Conservation (phyloP, 2,329 filamentous ascomycete genomes). For the Calonectria pseudoturangicola region DNA sequence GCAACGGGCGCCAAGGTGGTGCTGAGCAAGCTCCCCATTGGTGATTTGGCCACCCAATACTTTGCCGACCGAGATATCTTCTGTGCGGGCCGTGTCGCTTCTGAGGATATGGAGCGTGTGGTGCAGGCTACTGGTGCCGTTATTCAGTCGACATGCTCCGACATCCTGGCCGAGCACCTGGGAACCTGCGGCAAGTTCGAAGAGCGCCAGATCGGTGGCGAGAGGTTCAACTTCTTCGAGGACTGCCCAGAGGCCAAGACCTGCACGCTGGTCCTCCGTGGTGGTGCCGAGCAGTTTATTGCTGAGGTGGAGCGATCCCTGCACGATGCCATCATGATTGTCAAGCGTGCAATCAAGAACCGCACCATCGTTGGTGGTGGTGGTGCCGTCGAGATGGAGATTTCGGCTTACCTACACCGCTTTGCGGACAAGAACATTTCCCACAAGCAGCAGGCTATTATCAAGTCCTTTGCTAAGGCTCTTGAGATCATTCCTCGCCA, state of each 20-base stretch:
- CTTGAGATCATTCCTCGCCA: slow-evolving; percentile 97
- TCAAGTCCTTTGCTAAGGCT: slow-evolving; percentile 98
- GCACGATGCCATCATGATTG: slow-evolving; percentile 99
- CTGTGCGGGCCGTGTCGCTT: slow-evolving; percentile 94
- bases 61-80: slow-evolving; percentile 99
- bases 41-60: slow-evolving; percentile 97
- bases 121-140: slow-evolving; percentile 95
- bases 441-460: slow-evolving; percentile 97
- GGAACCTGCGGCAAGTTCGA: slow-evolving; percentile 94
- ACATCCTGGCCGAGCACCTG: slow-evolving; percentile 91
- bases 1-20: slow-evolving; percentile 98
- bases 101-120: slow-evolving; percentile 96
- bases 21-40: slow-evolving; percentile 96
- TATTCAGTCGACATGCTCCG: slow-evolving; percentile 95
- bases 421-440: slow-evolving; percentile 95
- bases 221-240: slow-evolving; percentile 99
- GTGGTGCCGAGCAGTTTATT: slow-evolving; percentile 99
- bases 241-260: slow-evolving; percentile 97
- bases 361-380: slow-evolving; percentile 95
- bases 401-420: slow-evolving; percentile 93
- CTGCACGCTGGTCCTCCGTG: slow-evolving; percentile 95
- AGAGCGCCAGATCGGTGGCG: slow-evolving; percentile 96
- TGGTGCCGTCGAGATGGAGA: slow-evolving; percentile 96
- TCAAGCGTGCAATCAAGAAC: slow-evolving; percentile 98
- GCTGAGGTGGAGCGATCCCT: slow-evolving; percentile 98